These are phyloP conservation scores for Tolypocladium pustulatum DNA, from an alignment of 2,329 filamentous ascomycete genomes.

Conservation along the genomic window DNA sequence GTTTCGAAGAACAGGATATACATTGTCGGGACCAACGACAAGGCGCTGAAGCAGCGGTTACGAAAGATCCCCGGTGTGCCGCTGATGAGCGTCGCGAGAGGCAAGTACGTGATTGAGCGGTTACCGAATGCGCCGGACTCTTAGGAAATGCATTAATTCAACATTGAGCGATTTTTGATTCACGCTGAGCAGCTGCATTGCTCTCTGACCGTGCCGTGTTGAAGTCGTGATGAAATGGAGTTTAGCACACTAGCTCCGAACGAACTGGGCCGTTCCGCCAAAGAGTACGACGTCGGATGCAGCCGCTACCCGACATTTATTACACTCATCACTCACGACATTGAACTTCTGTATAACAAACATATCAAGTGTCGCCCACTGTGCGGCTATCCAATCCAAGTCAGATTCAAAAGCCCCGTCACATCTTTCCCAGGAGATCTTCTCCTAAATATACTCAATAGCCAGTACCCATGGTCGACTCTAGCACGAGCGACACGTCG, in stretches of 20 bases:
- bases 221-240: neutral
- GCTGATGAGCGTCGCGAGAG: constrained; percentile 71
- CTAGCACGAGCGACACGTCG: constrained; percentile 11
- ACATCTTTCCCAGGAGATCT: neutral
- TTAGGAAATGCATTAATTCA: constrained; percentile 7
- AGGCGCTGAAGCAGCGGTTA: constrained; percentile 71
- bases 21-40: constrained; percentile 68
- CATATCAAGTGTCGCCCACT: neutral
- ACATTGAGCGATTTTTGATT: neutral
- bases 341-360: neutral
- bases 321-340: neutral
- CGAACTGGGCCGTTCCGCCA: neutral
- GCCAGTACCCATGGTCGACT: constrained; percentile 3
- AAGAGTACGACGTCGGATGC: neutral
- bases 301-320: neutral
- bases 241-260: neutral
- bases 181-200: neutral
- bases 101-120: constrained; percentile 91
- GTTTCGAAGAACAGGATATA: constrained; percentile 67
- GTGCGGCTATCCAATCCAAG: neutral
- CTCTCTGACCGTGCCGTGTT: neutral
- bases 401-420: no score
- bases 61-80: constrained; percentile 61
- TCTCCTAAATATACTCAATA: neutral
- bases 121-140: constrained; percentile 70